Percentiles rank a stretch among this genome's conserved stretches.
Conservation (phyloP, 345 rosid species). For the Capsella bursapastoris region DNA sequence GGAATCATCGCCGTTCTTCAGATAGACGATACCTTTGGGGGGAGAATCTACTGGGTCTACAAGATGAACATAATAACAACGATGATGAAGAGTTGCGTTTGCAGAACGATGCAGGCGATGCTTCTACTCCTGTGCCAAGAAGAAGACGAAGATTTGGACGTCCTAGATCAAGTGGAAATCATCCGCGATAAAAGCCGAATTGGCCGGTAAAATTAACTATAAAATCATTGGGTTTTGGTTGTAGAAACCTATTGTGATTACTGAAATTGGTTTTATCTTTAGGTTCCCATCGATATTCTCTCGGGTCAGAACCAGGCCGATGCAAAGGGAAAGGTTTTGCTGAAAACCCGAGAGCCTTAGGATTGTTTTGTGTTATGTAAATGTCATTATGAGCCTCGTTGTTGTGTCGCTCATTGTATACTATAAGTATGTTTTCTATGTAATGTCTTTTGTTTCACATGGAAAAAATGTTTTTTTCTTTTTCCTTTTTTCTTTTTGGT, state of each 20-base stretch:
- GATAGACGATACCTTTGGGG: conserved; percentile 91
- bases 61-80: conserved; percentile 60
- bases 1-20: conserved; percentile 69
- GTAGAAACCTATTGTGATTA: conserved; percentile 25
- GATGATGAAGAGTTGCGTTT: conserved; percentile 55
- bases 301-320: conserved; percentile 42
- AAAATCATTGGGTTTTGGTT: conserved; percentile 36
- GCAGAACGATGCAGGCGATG: conserved; percentile 58
- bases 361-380: conserved; percentile 39
- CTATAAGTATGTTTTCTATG: conserved; percentile 29
- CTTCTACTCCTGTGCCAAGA: conserved; percentile 65
- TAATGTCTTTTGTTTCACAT: conserved; percentile 22
- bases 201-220: conserved; percentile 51
- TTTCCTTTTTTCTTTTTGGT: neutral
- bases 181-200: conserved; percentile 45
- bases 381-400: conserved; percentile 29
- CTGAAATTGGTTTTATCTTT: conserved; percentile 45
- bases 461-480: neutral
- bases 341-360: conserved; percentile 42
- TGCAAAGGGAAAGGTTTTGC: conserved; percentile 41
- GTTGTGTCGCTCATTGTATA: conserved; percentile 25
- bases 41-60: conserved; percentile 82
- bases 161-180: conserved; percentile 72
- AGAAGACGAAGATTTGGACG: conserved; percentile 68
- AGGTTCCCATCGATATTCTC: conserved; percentile 36